A percentile compares a stretch with the other conserved stretches of the same genome.
These are phyloP conservation scores for Trichophyton equinum DNA, from an alignment of 2,329 filamentous ascomycete genomes.

Conservation along the genomic window DNA sequence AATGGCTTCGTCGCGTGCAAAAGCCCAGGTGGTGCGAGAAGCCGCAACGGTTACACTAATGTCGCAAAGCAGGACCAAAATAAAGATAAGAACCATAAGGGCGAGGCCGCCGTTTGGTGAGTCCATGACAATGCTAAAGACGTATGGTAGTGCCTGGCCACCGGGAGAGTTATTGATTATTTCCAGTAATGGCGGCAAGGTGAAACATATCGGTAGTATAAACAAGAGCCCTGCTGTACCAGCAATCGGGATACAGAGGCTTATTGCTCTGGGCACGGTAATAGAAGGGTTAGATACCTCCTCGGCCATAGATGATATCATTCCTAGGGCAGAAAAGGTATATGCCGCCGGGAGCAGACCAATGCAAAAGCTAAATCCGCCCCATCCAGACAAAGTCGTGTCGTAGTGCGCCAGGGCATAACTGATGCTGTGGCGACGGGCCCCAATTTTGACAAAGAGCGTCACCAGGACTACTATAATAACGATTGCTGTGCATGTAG, in stretches of 20 bases:
- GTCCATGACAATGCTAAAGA: constrained; percentile 24
- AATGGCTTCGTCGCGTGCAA: constrained; percentile 35
- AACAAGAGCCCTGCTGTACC: constrained; percentile 42
- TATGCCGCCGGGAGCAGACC: constrained; percentile 47
- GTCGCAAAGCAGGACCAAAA: constrained; percentile 36
- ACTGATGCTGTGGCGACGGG: constrained; percentile 40
- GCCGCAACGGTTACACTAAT: constrained; percentile 43
- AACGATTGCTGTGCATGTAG: constrained; percentile 23
- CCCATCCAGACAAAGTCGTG: constrained; percentile 21
- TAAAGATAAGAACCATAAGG: constrained; percentile 37
- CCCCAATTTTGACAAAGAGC: constrained; percentile 42
- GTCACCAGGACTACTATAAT: constrained; percentile 47
- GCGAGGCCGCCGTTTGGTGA: constrained; percentile 6
- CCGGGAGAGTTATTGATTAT: constrained; percentile 33
- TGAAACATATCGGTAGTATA: constrained; percentile 11
- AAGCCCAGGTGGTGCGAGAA: constrained; percentile 36
- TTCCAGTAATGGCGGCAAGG: constrained; percentile 14
- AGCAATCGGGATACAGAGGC: constrained; percentile 28
- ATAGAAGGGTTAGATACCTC: constrained; percentile 43
- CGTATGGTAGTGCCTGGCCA: constrained; percentile 40
- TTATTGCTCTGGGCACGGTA: constrained; percentile 41
- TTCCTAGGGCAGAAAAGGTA: constrained; percentile 48
- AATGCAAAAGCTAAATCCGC: constrained; percentile 48
- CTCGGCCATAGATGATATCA: constrained; percentile 52
- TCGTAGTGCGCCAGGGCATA: constrained; percentile 23